A percentile compares a stretch with the other conserved stretches of the same genome.
These are phyloP conservation scores for Takashimella koratensis DNA, from an alignment of 1,284 basidiomycete genomes.

Conservation along the genomic window DNA sequence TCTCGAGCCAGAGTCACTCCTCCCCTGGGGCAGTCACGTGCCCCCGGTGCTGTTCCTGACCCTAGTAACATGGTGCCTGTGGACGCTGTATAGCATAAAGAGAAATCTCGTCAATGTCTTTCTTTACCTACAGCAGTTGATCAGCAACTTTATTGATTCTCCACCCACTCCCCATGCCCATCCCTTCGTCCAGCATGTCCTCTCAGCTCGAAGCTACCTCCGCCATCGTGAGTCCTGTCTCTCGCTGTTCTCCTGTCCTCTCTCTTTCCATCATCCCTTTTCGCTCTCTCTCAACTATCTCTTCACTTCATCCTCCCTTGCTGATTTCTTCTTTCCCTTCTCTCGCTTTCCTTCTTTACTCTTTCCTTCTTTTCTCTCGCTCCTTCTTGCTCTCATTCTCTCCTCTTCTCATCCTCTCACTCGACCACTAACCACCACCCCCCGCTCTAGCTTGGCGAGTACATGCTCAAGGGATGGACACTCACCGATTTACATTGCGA, in stretches of 20 bases:
- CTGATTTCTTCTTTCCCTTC: not conserved
- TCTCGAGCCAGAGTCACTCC: no score
- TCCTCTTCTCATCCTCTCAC: not conserved
- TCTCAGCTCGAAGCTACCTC: constrained; percentile 40
- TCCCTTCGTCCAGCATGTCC: constrained; percentile 30
- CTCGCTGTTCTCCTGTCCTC: not conserved
- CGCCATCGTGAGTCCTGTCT: constrained; percentile 32
- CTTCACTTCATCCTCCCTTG: not conserved
- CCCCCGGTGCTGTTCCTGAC: no score
- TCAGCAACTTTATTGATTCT: no score
- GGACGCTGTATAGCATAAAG: no score
- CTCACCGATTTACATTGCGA: constrained; percentile 46
- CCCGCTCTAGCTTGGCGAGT: constrained; percentile 48
- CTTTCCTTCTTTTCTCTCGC: not conserved
- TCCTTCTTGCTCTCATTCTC: not conserved
- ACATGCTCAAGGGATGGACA: constrained; percentile 51
- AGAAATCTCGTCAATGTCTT: no score
- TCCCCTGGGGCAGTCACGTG: no score
- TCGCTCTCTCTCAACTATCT: not conserved
- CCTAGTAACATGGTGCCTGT: no score
- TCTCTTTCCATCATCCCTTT: not conserved
- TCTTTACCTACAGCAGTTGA: no score
- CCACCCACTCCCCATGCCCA: constrained; percentile 22
- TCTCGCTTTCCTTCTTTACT: not conserved
- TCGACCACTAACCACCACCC: not conserved